Conservation (phyloP, 805 yeast genomes). For the Wickerhamiella alocasiicola region DNA sequence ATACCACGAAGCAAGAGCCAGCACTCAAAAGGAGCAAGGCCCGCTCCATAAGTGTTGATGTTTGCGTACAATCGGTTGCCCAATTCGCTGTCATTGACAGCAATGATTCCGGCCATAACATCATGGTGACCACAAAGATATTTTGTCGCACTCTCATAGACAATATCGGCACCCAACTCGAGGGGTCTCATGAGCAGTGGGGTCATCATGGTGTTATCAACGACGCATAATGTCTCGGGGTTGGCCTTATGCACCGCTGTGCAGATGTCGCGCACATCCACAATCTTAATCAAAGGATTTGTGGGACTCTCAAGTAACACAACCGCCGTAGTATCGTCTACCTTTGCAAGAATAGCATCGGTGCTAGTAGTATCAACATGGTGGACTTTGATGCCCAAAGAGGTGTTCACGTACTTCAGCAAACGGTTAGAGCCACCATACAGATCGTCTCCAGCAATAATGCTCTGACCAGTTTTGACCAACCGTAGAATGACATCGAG, state of each 20-base stretch:
- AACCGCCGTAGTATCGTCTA: constrained; percentile 52
- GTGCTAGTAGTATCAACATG: constrained; percentile 77
- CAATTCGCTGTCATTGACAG: constrained; percentile 48
- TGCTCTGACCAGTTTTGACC: constrained; percentile 72
- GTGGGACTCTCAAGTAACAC: constrained; percentile 86
- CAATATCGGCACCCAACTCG: constrained; percentile 79
- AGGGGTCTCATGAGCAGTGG: constrained; percentile 78
- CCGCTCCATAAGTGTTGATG: constrained; percentile 84
- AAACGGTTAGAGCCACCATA: constrained; percentile 91
- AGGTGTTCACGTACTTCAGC: constrained; percentile 54
- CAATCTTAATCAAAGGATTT: constrained; percentile 80
- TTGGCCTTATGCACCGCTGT: constrained; percentile 51
- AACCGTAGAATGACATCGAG: constrained; percentile 71
- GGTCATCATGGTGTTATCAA: constrained; percentile 96
- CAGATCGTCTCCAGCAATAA: constrained; percentile 86
- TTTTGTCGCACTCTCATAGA: constrained; percentile 88
- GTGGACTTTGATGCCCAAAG: constrained; percentile 50
- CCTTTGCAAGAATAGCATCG: constrained; percentile 43
- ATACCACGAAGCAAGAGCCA: constrained; percentile 84
- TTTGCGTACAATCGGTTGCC: constrained; percentile 62
- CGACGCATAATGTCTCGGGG: constrained; percentile 69
- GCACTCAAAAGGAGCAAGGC: constrained; percentile 81
- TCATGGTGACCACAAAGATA: constrained; percentile 92
- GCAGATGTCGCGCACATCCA: constrained; percentile 61
- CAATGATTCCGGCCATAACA: constrained; percentile 89